Evolutionary conservation across 1,139 yeast genomes (phyloP).

Genomic region (Geotrichum citri-aurantii): DNA sequence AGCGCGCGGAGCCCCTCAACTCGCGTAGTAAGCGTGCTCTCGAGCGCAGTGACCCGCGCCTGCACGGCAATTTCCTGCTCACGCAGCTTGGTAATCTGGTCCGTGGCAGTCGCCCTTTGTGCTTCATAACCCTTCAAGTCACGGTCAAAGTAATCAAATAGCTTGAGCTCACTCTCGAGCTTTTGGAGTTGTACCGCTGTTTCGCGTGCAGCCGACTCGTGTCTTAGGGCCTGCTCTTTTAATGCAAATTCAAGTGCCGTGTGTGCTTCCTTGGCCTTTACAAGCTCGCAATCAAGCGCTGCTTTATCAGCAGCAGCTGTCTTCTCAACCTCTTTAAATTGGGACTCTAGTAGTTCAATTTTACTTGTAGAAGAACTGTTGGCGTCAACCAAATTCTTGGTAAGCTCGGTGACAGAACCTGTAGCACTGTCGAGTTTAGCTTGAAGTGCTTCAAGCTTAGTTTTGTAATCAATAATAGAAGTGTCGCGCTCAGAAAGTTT

Average conservation of each 20-base stretch:
- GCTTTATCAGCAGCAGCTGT: background rate
- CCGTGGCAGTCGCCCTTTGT: background rate
- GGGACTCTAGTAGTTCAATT: background rate
- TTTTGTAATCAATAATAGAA: background rate
- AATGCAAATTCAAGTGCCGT: background rate
- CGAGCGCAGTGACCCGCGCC: background rate
- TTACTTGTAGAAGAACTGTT: background rate
- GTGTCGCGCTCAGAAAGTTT: background rate
- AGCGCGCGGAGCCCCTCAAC: conserved; percentile 19
- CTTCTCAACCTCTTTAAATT: background rate
- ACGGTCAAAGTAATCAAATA: background rate
- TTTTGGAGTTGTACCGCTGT: background rate
- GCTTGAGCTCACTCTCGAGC: background rate
- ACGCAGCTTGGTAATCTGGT: background rate
- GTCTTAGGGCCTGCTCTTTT: background rate
- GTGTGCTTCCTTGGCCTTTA: background rate
- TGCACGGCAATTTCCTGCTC: background rate
- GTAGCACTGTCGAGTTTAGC: background rate
- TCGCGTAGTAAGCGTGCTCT: background rate
- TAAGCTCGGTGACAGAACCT: background rate
- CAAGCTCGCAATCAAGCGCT: background rate
- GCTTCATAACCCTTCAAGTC: background rate
- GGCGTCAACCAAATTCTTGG: background rate
- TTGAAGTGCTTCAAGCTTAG: background rate
- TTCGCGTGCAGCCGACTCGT: background rate